These are phyloP conservation scores for Monascus ruber DNA, from an alignment of 2,329 filamentous ascomycete species.

Conservation along the genomic window DNA sequence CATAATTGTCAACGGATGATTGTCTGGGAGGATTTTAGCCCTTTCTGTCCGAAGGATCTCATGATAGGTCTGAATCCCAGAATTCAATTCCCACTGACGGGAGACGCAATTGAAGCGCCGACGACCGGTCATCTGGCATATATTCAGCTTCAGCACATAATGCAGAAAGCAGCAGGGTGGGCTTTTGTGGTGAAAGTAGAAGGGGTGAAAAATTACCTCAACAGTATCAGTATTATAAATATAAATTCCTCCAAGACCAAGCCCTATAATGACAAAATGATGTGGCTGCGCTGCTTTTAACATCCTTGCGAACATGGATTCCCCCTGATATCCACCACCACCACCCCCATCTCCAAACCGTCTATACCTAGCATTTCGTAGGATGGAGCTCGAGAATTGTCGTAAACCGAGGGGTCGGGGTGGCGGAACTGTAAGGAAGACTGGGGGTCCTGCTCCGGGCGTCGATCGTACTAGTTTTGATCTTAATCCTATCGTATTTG, in stretches of 20 bases:
- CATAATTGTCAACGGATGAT: slow-evolving; percentile 37
- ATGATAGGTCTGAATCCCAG: slow-evolving; percentile 35
- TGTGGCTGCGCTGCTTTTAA: slow-evolving; percentile 13
- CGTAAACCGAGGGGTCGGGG: background rate
- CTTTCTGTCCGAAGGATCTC: slow-evolving; percentile 37
- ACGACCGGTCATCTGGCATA: slow-evolving; percentile 39
- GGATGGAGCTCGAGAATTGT: background rate
- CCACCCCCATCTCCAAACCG: slow-evolving; percentile 6
- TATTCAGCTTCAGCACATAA: background rate
- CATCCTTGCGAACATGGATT: slow-evolving; percentile 8
- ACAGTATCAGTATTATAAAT: slow-evolving; percentile 47
- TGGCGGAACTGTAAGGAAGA: background rate
- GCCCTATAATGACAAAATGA: slow-evolving; percentile 27
- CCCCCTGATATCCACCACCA: background rate
- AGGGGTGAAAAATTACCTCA: slow-evolving; percentile 24
- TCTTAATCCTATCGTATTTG: background rate
- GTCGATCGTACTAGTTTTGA: background rate
- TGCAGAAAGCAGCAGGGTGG: background rate
- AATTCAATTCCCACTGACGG: slow-evolving; percentile 31
- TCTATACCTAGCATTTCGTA: slow-evolving; percentile 6
- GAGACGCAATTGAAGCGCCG: slow-evolving; percentile 48
- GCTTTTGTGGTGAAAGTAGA: background rate
- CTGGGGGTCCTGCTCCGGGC: background rate
- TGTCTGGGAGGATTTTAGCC: slow-evolving; percentile 37
- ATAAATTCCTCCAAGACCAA: slow-evolving; percentile 37